Percentiles rank a stretch among this genome's conserved stretches.
Evolutionary conservation across 2,329 filamentous ascomycete species (phyloP).

Genomic region (Fusarium sp.): DNA sequence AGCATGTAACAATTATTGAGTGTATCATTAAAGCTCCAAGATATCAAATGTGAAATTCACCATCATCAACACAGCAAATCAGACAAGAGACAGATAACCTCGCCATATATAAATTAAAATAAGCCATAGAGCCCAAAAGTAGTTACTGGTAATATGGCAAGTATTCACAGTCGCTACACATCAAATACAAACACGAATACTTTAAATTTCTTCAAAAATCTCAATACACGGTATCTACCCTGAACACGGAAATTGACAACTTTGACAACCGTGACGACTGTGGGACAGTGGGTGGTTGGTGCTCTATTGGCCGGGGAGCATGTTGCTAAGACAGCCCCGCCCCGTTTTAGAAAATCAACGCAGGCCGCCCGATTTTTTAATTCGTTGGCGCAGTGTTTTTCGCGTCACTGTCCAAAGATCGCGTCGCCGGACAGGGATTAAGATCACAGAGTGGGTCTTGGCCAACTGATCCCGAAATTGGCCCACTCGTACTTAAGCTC

Average conservation of each 20-base stretch:
- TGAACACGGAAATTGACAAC: slow-evolving; percentile 5
- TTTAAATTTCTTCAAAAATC: no score
- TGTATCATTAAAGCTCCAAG: no score
- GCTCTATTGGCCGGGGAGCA: slow-evolving; percentile 9
- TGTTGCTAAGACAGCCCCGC: slow-evolving; percentile 15
- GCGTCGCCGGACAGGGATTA: slow-evolving; percentile 45
- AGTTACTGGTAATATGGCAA: no score
- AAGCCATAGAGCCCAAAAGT: no score
- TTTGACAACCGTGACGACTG: neutral
- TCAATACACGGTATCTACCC: slow-evolving; percentile 12
- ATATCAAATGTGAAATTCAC: no score
- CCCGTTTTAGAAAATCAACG: slow-evolving; percentile 34
- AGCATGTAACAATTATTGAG: no score
- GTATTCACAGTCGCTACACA: neutral
- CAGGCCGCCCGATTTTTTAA: slow-evolving; percentile 35
- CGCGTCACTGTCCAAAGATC: slow-evolving; percentile 39
- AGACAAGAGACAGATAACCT: no score
- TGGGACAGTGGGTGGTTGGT: neutral
- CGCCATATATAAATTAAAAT: no score
- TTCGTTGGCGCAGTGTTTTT: slow-evolving; percentile 33
- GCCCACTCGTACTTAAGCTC: slow-evolving; percentile 59
- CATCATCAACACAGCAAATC: no score
- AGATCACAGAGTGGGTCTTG: slow-evolving; percentile 40
- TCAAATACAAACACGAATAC: neutral
- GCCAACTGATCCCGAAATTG: slow-evolving; percentile 56